A percentile compares a stretch with the other conserved stretches of the same genome.
Conservation (phyloP, 2,329 filamentous ascomycete species). For the Calonectria leucothoes region DNA sequence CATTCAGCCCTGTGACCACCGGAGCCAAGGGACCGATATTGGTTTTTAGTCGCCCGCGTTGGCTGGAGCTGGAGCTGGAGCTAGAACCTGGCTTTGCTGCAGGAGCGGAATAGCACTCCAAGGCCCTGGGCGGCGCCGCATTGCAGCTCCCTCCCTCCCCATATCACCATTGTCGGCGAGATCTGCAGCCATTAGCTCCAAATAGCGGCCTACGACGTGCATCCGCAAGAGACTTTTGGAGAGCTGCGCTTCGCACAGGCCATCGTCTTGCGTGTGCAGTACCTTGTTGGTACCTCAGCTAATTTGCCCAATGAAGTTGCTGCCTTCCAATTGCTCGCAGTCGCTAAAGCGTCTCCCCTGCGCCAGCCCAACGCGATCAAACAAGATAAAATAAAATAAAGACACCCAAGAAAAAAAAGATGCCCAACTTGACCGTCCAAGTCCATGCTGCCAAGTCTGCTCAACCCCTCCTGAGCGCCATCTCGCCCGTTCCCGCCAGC, state of each 20-base stretch:
- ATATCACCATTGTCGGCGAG: slow-evolving; percentile 1
- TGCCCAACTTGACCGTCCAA: background rate
- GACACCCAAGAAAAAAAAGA: background rate
- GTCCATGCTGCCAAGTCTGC: background rate
- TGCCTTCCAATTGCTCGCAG: background rate
- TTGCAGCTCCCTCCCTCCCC: slow-evolving; percentile 5
- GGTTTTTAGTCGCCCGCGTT: background rate
- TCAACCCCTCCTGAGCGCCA: background rate
- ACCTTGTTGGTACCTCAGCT: slow-evolving; percentile 8
- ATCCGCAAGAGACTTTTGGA: slow-evolving; percentile 1
- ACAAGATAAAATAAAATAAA: background rate
- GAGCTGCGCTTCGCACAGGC: slow-evolving; percentile 13
- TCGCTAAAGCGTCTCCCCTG: background rate
- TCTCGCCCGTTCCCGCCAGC: background rate
- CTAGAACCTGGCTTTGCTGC: background rate
- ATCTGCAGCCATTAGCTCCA: slow-evolving; percentile 23
- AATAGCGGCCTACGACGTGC: slow-evolving; percentile 17
- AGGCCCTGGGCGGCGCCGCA: slow-evolving; percentile 13
- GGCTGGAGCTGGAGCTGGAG: background rate
- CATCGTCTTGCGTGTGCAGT: background rate
- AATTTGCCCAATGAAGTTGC: slow-evolving; percentile 2
- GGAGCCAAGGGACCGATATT: background rate
- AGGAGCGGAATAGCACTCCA: background rate
- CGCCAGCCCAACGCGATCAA: background rate
- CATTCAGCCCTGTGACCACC: slow-evolving; percentile 10